A percentile compares a stretch with the other conserved stretches of the same genome.
Conservation (phyloP, 1,284 basidiomycete genomes). For the Ganoderma leucocontextum region DNA sequence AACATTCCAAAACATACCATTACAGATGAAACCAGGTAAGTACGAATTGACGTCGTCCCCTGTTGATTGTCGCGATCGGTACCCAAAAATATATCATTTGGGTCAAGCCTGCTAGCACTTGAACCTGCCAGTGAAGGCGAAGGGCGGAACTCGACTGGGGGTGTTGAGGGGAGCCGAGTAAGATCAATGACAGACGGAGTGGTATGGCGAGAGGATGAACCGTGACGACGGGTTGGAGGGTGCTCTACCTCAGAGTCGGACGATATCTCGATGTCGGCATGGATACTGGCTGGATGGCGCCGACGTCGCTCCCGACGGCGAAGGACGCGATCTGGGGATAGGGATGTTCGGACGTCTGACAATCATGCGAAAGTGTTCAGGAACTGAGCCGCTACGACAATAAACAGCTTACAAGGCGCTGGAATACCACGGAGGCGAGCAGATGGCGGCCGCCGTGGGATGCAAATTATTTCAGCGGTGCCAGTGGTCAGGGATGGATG, state of each 20-base stretch:
- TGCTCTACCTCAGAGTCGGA: constrained; percentile 10
- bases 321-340: constrained; percentile 14
- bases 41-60: not conserved
- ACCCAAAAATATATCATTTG: not conserved
- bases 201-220: not conserved
- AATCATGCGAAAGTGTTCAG: not conserved
- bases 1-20: not conserved
- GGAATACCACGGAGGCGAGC: constrained; percentile 5
- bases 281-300: not conserved
- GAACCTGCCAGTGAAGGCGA: not conserved
- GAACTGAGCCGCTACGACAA: not conserved
- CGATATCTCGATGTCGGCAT: constrained; percentile 4
- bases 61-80: not conserved
- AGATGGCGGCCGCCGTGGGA: not conserved
- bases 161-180: not conserved
- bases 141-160: not conserved
- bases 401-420: not conserved
- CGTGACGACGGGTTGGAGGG: not conserved
- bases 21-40: not conserved
- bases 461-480: not conserved
- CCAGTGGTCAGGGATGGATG: not conserved
- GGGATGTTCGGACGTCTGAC: constrained; percentile 14
- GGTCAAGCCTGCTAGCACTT: not conserved
- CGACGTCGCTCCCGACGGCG: constrained; percentile 9
- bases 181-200: not conserved